Evolutionary conservation across 2,329 filamentous ascomycete species (phyloP).

Genomic region (Nannizziopsis barbatae): DNA sequence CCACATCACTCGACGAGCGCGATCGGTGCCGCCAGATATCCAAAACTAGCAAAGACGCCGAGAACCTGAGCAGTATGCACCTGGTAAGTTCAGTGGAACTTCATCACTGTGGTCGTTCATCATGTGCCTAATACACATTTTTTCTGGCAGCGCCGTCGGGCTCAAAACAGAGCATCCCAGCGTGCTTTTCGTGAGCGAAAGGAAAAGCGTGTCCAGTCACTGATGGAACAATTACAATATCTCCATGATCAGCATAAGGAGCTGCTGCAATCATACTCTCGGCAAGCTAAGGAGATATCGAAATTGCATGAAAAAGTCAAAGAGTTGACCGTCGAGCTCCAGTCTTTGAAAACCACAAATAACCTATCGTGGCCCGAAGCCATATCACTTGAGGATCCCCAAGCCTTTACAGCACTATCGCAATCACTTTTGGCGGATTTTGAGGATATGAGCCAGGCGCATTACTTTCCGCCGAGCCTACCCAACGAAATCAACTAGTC

Average conservation of each 20-base stretch:
- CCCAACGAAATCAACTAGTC: no score
- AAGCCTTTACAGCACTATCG: background rate
- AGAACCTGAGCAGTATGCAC: slow-evolving; percentile 22
- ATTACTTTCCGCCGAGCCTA: background rate
- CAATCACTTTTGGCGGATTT: background rate
- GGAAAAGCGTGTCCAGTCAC: slow-evolving; percentile 73
- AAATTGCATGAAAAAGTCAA: slow-evolving; percentile 21
- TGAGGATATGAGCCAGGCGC: background rate
- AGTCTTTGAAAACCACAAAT: slow-evolving; percentile 14
- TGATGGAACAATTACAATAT: slow-evolving; percentile 67
- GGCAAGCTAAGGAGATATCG: slow-evolving; percentile 23
- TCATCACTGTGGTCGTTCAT: background rate
- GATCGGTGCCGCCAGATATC: slow-evolving; percentile 18
- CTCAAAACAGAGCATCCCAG: slow-evolving; percentile 77
- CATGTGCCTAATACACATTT: slow-evolving; percentile 9
- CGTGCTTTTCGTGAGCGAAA: slow-evolving; percentile 81
- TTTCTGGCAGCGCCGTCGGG: slow-evolving; percentile 66
- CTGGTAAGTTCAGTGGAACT: slow-evolving; percentile 16
- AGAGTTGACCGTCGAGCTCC: slow-evolving; percentile 21
- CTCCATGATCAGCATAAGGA: slow-evolving; percentile 33
- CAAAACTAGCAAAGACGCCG: slow-evolving; percentile 17
- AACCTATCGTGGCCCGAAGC: background rate
- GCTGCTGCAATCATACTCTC: slow-evolving; percentile 24
- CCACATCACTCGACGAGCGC: slow-evolving; percentile 18
- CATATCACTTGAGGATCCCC: background rate